These are phyloP conservation scores for Brassica balearica DNA, from an alignment of 441 rosid species.

Conservation along the genomic window DNA sequence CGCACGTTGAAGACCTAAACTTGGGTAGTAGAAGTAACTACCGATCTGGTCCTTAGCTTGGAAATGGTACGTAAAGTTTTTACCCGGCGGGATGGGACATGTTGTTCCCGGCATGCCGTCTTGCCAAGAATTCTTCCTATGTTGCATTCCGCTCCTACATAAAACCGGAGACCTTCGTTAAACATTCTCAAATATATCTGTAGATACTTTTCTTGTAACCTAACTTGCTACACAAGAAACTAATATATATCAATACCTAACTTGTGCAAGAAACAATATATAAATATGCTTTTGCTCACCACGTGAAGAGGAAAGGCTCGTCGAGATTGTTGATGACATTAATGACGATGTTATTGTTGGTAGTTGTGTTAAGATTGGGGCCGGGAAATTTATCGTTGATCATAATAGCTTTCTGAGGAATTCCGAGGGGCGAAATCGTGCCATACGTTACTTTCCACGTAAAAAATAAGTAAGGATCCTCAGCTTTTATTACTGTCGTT, in stretches of 20 bases:
- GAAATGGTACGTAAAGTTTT: slow-evolving; percentile 58
- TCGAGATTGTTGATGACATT: slow-evolving; percentile 66
- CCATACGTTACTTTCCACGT: slow-evolving; percentile 68
- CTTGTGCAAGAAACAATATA: slow-evolving; percentile 1
- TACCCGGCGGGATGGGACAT: slow-evolving; percentile 62
- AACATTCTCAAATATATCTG: background rate
- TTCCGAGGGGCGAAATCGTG: slow-evolving; percentile 56
- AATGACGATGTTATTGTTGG: slow-evolving; percentile 58
- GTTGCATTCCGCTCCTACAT: slow-evolving; percentile 60
- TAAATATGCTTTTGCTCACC: slow-evolving; percentile 38
- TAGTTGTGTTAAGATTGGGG: slow-evolving; percentile 60
- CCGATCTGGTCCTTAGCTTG: slow-evolving; percentile 76
- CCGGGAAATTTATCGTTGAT: slow-evolving; percentile 65
- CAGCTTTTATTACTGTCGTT: slow-evolving; percentile 34
- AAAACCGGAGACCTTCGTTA: background rate
- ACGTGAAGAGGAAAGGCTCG: slow-evolving; percentile 66
- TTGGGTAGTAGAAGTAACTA: slow-evolving; percentile 65
- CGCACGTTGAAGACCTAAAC: slow-evolving; percentile 51
- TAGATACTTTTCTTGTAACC: background rate
- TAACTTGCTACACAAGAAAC: background rate
- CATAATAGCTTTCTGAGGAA: slow-evolving; percentile 56
- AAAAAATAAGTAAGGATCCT: slow-evolving; percentile 56
- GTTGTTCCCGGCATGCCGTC: slow-evolving; percentile 61
- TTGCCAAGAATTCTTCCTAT: slow-evolving; percentile 68
- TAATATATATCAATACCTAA: background rate